These are phyloP conservation scores for Trichoderma arundinaceum DNA, from an alignment of 2,329 filamentous ascomycete genomes.

Conservation along the genomic window DNA sequence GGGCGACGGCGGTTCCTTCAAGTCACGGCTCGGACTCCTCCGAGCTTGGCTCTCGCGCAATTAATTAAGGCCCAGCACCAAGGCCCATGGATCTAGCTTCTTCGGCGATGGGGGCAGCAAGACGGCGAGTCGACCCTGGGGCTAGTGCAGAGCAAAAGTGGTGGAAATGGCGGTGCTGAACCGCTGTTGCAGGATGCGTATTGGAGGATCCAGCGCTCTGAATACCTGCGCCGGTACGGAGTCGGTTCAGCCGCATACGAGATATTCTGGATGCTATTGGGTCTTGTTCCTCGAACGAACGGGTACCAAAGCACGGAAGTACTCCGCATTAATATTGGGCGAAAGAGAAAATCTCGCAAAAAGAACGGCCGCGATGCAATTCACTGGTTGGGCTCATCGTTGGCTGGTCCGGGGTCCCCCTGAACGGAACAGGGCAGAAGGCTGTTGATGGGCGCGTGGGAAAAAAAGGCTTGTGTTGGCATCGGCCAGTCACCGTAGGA, in stretches of 20 bases:
- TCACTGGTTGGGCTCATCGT: constrained; percentile 1
- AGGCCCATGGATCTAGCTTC: background rate
- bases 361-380: background rate
- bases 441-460: background rate
- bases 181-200: background rate
- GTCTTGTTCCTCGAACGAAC: background rate
- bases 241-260: constrained; percentile 20
- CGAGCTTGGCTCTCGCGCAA: background rate
- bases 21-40: constrained; percentile 4
- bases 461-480: background rate
- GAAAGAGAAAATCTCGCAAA: constrained; percentile 18
- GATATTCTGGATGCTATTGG: constrained; percentile 5
- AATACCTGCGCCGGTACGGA: constrained; percentile 11
- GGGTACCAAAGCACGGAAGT: background rate
- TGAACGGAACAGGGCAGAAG: constrained; percentile 1
- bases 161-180: too few species aligned
- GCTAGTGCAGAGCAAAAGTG: too few species aligned
- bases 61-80: background rate
- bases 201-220: background rate
- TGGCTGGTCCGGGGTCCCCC: constrained; percentile 19
- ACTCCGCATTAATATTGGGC: background rate
- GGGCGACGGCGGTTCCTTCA: background rate
- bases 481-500: constrained; percentile 4
- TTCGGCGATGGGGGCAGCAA: background rate
- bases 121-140: too few species aligned